Conservation (phyloP, 805 yeast species). For the Kodamaea kaohsiungensis region DNA sequence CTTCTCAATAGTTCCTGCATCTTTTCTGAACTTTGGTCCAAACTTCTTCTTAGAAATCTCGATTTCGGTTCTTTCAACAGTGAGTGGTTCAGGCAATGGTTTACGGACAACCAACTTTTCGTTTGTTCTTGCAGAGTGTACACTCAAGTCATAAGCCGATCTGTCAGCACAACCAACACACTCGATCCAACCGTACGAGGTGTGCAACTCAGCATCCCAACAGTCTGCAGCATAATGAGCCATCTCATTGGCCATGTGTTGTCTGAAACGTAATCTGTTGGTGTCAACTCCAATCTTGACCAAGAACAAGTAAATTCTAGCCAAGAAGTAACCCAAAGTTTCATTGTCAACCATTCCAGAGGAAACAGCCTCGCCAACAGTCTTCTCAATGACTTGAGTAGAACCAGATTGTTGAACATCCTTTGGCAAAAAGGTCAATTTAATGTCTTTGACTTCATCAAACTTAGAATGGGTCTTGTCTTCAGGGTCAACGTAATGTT, state of each 20-base stretch:
- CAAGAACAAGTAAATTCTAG: conserved; percentile 86
- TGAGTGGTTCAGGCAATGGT: conserved; percentile 78
- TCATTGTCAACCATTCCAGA: conserved; percentile 91
- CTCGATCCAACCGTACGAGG: conserved; percentile 99
- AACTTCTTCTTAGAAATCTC: conserved; percentile 92
- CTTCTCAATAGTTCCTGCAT: conserved; percentile 88
- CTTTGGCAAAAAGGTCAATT: conserved; percentile 79
- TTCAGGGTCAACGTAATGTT: conserved; percentile 94
- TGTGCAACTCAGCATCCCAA: conserved; percentile 98
- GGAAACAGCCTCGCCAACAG: conserved; percentile 89
- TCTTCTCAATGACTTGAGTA: conserved; percentile 59
- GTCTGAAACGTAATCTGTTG: conserved; percentile 88
- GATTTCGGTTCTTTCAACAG: conserved; percentile 81
- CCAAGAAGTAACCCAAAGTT: conserved; percentile 95
- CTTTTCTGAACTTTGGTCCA: conserved; percentile 97
- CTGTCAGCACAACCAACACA: conserved; percentile 99
- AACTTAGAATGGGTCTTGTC: conserved; percentile 84
- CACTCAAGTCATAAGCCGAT: conserved; percentile 95
- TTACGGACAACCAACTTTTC: conserved; percentile 95
- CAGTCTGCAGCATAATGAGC: conserved; percentile 99
- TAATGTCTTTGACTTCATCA: conserved; percentile 68
- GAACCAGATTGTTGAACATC: conserved; percentile 85
- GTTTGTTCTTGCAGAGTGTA: conserved; percentile 92
- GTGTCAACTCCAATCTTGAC: conserved; percentile 88
- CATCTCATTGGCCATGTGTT: conserved; percentile 98